Percentiles rank a stretch among this genome's conserved stretches.
phyloP scores from a whole-genome alignment of 345 rosid species.

The Erodium maritimum region DNA sequence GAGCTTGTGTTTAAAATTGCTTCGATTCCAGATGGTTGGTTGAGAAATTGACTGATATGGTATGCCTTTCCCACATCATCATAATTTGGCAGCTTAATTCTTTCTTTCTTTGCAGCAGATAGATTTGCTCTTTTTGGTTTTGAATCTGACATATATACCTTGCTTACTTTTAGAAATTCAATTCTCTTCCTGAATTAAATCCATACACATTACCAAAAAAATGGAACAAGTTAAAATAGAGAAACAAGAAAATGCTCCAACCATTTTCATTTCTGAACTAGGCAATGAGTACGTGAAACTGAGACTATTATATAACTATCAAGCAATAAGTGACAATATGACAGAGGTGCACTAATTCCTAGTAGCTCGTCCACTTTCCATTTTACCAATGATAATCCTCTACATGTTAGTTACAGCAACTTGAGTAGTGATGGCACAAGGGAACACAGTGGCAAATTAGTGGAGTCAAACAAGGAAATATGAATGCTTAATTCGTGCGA shows the following conservation, averaged over 20 bases:
- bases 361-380: background rate
- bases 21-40: conserved; percentile 57
- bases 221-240: background rate
- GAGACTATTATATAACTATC: background rate
- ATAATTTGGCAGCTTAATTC: conserved; percentile 34
- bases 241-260: background rate
- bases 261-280: background rate
- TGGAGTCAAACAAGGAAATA: no score
- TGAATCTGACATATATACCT: conserved; percentile 5
- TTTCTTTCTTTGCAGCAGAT: conserved; percentile 49
- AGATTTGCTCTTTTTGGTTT: conserved; percentile 51
- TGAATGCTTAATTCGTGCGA: no score
- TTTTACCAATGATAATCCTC: background rate
- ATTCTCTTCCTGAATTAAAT: background rate
- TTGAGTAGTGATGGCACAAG: no score
- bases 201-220: background rate
- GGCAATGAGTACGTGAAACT: background rate
- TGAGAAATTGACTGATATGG: conserved; percentile 46
- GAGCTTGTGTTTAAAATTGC: conserved; percentile 57
- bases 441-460: no score
- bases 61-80: conserved; percentile 17
- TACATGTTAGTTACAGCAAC: background rate
- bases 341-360: background rate
- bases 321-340: background rate
- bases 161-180: no score